Evolutionary conservation across 1,284 basidiomycete genomes (phyloP), one percentile per base, ranked within the genome.

Genomic region (Malassezia japonica): DNA sequence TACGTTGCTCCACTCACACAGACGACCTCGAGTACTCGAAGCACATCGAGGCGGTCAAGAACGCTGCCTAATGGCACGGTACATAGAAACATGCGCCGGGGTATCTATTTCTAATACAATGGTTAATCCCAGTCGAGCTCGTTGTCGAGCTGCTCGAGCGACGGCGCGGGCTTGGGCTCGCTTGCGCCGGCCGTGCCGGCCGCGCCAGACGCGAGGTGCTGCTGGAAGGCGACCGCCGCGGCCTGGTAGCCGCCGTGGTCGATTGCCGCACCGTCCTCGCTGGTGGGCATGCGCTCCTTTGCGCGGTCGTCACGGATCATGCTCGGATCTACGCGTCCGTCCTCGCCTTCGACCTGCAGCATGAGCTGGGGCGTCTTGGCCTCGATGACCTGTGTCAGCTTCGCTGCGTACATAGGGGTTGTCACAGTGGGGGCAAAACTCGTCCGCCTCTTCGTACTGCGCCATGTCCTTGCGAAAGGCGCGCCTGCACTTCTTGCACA

Each of bases 401-500:
- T 24, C 7, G 33, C 5, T 16, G 21, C 85, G 65, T 74, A 92
- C 91, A 74, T 90, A 96, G 72, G 91, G 88, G 72, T 98, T 96
- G 74, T 94, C 90, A 72, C 92, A 96, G 75, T 95, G 85, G 0
- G 94, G 92, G 72, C 94, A 98, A 74, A 84, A 96, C 76, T 98
- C 92, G 72, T 98, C 92, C 60, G 86, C 86, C 72, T 94, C 89
- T 67, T 98, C 94, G 70, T 88, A 96, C 24, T 74, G 76, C 0
- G 78, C 62, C 84, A 95, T 88, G 74, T 95, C 88, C 76, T 98
- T 96, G 56, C 92, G 77, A 74, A 98, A 96, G 1, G 88, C 90
- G 75, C 91, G 91, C 73, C 86, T 86, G 78, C 94, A 98, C 76
- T 95, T 94, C 75, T 98, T 98, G 79, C 94, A 98, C 64, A 87